Conservation (phyloP, 2,329 filamentous ascomycete genomes). For the Ciborinia camelliae region DNA sequence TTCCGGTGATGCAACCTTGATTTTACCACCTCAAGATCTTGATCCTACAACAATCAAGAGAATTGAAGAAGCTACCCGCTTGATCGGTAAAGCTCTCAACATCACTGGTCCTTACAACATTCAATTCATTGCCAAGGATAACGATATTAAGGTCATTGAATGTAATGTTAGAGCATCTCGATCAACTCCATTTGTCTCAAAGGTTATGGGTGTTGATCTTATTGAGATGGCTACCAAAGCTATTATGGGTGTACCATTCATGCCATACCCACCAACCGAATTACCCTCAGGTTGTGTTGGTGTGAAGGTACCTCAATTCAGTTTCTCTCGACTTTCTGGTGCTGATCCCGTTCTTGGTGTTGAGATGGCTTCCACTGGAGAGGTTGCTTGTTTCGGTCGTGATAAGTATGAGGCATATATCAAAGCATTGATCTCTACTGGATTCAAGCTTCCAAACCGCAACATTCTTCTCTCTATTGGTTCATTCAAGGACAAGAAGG, state of each 20-base stretch:
- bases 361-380: conserved; percentile 98
- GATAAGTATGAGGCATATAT: conserved; percentile 98
- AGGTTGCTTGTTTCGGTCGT: conserved; percentile 92
- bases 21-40: conserved; percentile 81
- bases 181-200: conserved; percentile 97
- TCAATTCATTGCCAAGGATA: conserved; percentile 90
- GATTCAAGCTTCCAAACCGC: conserved; percentile 92
- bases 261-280: conserved; percentile 74
- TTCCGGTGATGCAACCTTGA: conserved; percentile 92
- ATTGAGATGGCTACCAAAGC: conserved; percentile 90
- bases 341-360: conserved; percentile 96
- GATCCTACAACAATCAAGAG: conserved; percentile 75
- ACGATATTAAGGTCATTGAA: conserved; percentile 93
- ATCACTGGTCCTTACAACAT: conserved; percentile 99
- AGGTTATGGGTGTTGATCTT: conserved; percentile 94
- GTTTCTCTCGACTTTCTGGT: conserved; percentile 93
- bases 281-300: conserved; percentile 82
- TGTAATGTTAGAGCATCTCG: conserved; percentile 96
- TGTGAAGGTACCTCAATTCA: conserved; percentile 98
- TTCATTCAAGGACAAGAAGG: conserved; percentile 95
- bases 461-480: conserved; percentile 95
- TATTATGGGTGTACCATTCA: conserved; percentile 76
- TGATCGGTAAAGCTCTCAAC: conserved; percentile 94
- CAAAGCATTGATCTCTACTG: conserved; percentile 91
- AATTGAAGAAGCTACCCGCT: conserved; percentile 91